Evolutionary conservation across 345 rosid genomes (phyloP), one percentile per base, ranked within the genome.

Genomic region (Eutrema yunnanense): DNA sequence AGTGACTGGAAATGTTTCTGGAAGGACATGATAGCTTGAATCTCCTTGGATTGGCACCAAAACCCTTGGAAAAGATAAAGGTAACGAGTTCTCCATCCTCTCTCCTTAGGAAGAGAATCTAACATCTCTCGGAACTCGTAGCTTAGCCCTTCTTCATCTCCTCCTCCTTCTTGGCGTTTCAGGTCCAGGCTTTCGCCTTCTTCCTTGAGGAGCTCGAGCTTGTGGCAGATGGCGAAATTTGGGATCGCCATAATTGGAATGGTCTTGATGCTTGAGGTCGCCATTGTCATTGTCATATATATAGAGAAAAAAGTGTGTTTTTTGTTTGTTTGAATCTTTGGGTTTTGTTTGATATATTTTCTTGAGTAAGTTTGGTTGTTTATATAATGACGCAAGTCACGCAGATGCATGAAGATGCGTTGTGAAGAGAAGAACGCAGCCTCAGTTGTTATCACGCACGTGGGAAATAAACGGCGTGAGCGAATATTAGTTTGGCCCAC

Each of bases 21-120:
- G 37, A 81, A 85, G 16, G 84, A 76, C 13, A 78, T 40, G 4
- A 83, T 79, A 40, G 95, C 80, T 75, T 86, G 85, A 52, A 92
- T 87, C 73, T 86, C 82, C 10, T 72, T 74, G 19, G 86, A 49
- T 40, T 84, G 92, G 81, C 88, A 88, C 98, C 96, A 92, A 67
- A 84, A 87, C 0, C 86, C 89, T 76, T 88, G 90, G 67, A 81
- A 86, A 14, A 72, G 36, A 50, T 86, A 86, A 54, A 88, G 72
- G 75, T 73, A 75, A 14, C 78, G 79, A 51, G 94, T 86, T 77
- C 92, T 77, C 92, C 94, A 92, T 4, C 94, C 94, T 69, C 70
- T 83, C 62, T 84, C 87, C 47, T 30, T 82, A 0, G 90, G 97
- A 52, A 89, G 88, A 54, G 86, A 72, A 32, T 69, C 81, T 6